These are phyloP conservation scores for Apiospora rasikravindrae DNA, from an alignment of 2,329 filamentous ascomycete species.

Conservation along the genomic window DNA sequence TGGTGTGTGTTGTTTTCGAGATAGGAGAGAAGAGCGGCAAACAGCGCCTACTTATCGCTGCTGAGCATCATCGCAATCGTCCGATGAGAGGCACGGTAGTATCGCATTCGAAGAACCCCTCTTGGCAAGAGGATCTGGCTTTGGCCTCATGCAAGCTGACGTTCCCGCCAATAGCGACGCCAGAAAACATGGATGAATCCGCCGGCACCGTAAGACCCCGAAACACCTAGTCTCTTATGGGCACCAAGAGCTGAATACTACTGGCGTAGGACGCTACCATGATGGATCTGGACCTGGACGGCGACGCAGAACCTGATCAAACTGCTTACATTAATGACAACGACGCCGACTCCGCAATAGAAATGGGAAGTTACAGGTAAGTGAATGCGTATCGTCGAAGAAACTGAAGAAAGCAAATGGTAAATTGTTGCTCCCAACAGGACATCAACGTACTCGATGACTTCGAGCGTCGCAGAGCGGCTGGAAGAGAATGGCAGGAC, in stretches of 20 bases:
- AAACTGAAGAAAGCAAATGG: neutral
- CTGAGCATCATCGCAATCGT: neutral
- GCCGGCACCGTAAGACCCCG: neutral
- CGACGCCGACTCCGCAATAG: slow-evolving; percentile 1
- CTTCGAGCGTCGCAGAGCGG: slow-evolving; percentile 13
- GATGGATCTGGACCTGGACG: slow-evolving; percentile 2
- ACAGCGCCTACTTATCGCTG: neutral
- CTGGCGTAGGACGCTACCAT: neutral
- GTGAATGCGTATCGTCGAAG: neutral
- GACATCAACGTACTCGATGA: slow-evolving; percentile 16
- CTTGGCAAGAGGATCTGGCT: neutral
- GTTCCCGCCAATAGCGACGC: neutral
- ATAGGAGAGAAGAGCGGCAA: neutral
- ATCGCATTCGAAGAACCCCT: neutral
- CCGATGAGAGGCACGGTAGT: neutral
- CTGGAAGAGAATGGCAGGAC: slow-evolving; percentile 32
- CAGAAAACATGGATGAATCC: neutral
- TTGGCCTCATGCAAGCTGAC: neutral
- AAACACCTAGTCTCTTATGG: neutral
- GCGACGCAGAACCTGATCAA: neutral
- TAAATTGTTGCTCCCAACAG: neutral
- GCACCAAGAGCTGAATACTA: neutral
- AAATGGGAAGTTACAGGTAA: slow-evolving; percentile 6
- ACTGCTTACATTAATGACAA: neutral
- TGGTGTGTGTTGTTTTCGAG: neutral